These are phyloP conservation scores for Ustilago sp. DNA, from an alignment of 1,284 basidiomycete genomes.

Conservation along the genomic window DNA sequence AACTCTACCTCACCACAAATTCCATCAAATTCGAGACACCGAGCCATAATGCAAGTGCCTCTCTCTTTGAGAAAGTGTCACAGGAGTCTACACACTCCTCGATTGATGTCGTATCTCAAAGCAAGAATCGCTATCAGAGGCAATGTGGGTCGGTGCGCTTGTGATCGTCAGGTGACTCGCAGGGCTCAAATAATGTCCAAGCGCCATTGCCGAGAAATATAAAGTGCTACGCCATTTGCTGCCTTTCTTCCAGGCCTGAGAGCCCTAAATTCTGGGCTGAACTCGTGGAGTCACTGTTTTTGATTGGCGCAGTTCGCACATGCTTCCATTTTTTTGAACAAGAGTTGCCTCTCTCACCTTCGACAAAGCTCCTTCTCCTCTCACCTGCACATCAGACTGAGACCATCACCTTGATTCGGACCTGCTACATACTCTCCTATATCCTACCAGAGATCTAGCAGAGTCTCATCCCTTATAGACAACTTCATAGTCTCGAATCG, in stretches of 20 bases:
- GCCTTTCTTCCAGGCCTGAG: conserved; percentile 3
- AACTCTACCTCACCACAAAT: too few relatives aligned
- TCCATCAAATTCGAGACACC: too few relatives aligned
- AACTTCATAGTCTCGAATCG: neutral
- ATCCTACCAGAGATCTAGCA: too few relatives aligned
- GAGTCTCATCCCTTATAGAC: neutral
- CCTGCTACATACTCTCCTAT: neutral
- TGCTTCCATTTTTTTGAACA: conserved; percentile 3
- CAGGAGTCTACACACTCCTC: too few relatives aligned
- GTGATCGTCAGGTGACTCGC: conserved; percentile 9
- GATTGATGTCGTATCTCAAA: neutral
- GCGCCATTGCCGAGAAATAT: conserved; percentile 11
- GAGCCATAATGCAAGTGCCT: too few relatives aligned
- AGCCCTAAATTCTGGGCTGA: neutral
- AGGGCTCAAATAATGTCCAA: neutral
- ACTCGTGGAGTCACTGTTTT: neutral
- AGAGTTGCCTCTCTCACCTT: neutral
- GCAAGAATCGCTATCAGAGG: neutral
- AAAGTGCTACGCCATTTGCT: conserved; percentile 16
- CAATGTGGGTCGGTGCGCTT: too few relatives aligned
- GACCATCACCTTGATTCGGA: neutral
- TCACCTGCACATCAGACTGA: neutral
- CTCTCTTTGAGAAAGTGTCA: too few relatives aligned
- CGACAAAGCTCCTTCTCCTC: neutral
- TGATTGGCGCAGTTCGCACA: conserved; percentile 13